Evolutionary conservation across 306 rosid species (phyloP), one percentile per base, ranked within the genome.

Genomic region (Castanea mollissima): DNA sequence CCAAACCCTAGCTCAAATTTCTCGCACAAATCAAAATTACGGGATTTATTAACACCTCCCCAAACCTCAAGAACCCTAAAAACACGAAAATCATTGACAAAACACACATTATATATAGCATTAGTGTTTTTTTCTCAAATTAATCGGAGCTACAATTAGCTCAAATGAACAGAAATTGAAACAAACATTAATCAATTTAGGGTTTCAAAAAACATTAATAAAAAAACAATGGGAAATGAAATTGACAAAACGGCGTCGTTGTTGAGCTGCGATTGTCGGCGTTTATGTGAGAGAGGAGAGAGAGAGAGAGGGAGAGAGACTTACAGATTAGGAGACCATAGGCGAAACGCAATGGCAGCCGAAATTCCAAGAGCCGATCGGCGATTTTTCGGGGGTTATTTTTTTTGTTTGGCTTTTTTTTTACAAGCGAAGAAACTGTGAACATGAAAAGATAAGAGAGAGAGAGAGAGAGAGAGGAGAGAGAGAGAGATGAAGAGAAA

Each of bases 41-140:
- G 3, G 18, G 85, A 82, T 49, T 75, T 23, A 68, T 54, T 71
- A 52, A 73, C 55, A 52, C 76, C 71, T 41, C 46, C 81, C 79
- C 74, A 86, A 83, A 84, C 81, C 60, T 77, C 81, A 86, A 79
- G 92, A 93, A 91, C 97, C 97, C 98, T 90, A 91, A 80, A 83
- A 81, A 81, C 83, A 31, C 78, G 35, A 75, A 69, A 86, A 80
- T 69, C 5, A 55, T 14, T 63, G 4, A 34, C 13, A 80, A 73
- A 62, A 68, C 54, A 71, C 82, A 81, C 78, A 44, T 21, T 82
- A 74, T 78, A 83, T 58, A 55, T 63, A 49, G 69, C 81, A 77
- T 81, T 72, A 86, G 84, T 44, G 86, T 69, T 21, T 46, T 25
- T 44, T 65, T 82, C 77, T n/a, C 38, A 62, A 14, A 72, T 29